These are phyloP conservation scores for Vanderwaltozyma tropicalis DNA, from an alignment of 805 yeast species.

Conservation along the genomic window DNA sequence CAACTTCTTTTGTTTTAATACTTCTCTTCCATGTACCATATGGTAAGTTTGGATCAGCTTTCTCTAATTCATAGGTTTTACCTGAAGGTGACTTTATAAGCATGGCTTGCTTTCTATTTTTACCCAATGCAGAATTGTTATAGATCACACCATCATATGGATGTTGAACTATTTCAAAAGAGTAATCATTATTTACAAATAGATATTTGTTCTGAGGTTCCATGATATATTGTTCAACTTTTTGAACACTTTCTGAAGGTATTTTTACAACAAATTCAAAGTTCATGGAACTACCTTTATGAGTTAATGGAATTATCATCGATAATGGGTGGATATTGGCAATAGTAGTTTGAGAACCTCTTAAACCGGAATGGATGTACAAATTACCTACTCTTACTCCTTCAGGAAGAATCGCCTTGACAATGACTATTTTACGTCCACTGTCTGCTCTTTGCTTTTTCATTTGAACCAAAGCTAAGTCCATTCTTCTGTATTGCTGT, in stretches of 20 bases:
- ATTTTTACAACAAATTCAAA: conserved; percentile 61
- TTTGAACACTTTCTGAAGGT: conserved; percentile 59
- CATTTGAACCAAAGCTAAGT: conserved; percentile 64
- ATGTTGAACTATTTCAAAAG: conserved; percentile 53
- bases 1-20: conserved; percentile 56
- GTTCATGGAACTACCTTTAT: conserved; percentile 49
- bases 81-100: conserved; percentile 84
- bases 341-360: conserved; percentile 47
- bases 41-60: conserved; percentile 37
- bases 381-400: conserved; percentile 59
- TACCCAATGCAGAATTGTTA: conserved; percentile 8
- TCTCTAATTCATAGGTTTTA: conserved; percentile 49
- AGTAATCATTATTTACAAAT: conserved; percentile 46
- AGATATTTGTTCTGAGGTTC: conserved; percentile 74
- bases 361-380: conserved; percentile 61
- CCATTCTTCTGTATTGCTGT: conserved; percentile 20
- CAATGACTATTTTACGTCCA: conserved; percentile 52
- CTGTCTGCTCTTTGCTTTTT: conserved; percentile 46
- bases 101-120: conserved; percentile 39
- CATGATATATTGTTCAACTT: conserved; percentile 67
- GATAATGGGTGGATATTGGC: conserved; percentile 59
- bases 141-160: conserved; percentile 43
- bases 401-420: conserved; percentile 74
- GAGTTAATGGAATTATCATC: conserved; percentile 64
- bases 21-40: conserved; percentile 51